These are phyloP conservation scores for Neodidymelliopsis sp. DNA, from an alignment of 2,329 filamentous ascomycete genomes.

Conservation along the genomic window DNA sequence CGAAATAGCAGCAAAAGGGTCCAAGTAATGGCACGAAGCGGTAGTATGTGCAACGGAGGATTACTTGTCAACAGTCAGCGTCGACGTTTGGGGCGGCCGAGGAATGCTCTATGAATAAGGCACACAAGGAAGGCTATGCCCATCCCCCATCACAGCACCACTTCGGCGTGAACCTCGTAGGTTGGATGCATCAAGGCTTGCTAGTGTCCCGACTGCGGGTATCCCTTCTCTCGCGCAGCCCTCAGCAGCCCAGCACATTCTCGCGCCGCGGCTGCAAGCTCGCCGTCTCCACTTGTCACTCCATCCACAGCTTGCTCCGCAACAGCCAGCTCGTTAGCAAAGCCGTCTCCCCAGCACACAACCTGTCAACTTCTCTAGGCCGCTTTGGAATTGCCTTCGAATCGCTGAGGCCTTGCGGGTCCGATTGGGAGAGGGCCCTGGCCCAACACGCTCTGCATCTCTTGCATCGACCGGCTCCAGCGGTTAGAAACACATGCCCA, in stretches of 20 bases:
- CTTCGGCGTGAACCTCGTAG: conserved; percentile 13
- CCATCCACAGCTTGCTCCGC: conserved; percentile 2
- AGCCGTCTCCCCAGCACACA: conserved; percentile 3
- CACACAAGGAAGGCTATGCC: conserved; percentile 14
- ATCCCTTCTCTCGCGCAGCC: conserved; percentile 8
- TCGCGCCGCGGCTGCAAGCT: conserved; percentile 14
- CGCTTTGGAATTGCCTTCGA: conserved; percentile 9
- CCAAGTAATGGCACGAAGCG: too few relatives aligned
- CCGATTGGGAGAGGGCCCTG: conserved; percentile 13
- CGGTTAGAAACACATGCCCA: conserved; percentile 19
- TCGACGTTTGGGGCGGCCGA: conserved; percentile 3
- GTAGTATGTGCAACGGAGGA: conserved; percentile 13
- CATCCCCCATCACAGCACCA: conserved; percentile 4
- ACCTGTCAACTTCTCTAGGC: conserved; percentile 8
- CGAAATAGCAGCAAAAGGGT: conserved; percentile 17
- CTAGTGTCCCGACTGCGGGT: conserved; percentile 12
- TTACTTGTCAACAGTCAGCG: conserved; percentile 13
- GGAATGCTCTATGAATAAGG: conserved; percentile 18
- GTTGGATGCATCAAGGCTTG: conserved; percentile 12
- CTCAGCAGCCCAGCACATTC: conserved; percentile 14
- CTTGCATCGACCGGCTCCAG: conserved; percentile 16
- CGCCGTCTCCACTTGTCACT: conserved; percentile 3
- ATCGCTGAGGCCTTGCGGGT: conserved; percentile 7
- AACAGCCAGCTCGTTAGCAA: neutral
- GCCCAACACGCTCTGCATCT: conserved; percentile 12